A percentile compares a stretch with the other conserved stretches of the same genome.
Evolutionary conservation across 768 basidiomycete species (phyloP).

Genomic region (Tulasnella sp.): DNA sequence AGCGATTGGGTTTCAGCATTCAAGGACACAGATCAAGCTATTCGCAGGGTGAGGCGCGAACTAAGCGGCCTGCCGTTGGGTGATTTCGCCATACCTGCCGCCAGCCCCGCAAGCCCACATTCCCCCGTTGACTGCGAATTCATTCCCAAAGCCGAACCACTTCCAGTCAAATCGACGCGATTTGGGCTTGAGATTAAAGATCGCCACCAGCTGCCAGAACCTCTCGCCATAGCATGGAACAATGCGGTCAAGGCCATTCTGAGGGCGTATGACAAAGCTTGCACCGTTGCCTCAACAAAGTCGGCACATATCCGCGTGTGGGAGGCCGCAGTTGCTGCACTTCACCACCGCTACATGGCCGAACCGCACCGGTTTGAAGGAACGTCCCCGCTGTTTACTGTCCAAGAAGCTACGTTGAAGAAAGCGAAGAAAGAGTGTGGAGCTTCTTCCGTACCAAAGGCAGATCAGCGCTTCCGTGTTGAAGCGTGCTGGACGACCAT

Average conservation of each 20-base stretch:
- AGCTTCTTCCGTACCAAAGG: constrained; percentile 56
- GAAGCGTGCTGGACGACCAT: constrained; percentile 64
- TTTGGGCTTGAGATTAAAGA: background rate
- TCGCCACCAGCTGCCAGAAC: background rate
- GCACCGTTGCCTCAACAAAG: constrained; percentile 52
- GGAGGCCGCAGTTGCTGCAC: constrained; percentile 60
- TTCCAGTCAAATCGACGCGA: background rate
- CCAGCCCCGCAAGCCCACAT: background rate
- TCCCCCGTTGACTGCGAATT: background rate
- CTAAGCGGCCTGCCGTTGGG: background rate
- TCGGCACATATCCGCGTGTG: constrained; percentile 63
- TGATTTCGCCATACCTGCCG: background rate
- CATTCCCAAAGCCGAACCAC: background rate
- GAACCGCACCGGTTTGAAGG: constrained; percentile 47
- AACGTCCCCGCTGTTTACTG: constrained; percentile 43
- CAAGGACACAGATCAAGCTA: background rate
- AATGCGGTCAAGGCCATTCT: constrained; percentile 46
- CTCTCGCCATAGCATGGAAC: constrained; percentile 47
- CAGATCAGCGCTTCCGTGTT: constrained; percentile 61
- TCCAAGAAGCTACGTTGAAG: constrained; percentile 54
- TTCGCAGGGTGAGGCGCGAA: background rate
- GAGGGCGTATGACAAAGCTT: constrained; percentile 48
- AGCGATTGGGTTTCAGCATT: background rate
- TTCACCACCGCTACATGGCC: constrained; percentile 56
- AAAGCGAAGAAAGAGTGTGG: constrained; percentile 59